Percentiles rank a stretch among this genome's conserved stretches.
These are phyloP conservation scores for Aechmea fasciata DNA, from an alignment of 176 grass and related monocot species.

Conservation along the genomic window DNA sequence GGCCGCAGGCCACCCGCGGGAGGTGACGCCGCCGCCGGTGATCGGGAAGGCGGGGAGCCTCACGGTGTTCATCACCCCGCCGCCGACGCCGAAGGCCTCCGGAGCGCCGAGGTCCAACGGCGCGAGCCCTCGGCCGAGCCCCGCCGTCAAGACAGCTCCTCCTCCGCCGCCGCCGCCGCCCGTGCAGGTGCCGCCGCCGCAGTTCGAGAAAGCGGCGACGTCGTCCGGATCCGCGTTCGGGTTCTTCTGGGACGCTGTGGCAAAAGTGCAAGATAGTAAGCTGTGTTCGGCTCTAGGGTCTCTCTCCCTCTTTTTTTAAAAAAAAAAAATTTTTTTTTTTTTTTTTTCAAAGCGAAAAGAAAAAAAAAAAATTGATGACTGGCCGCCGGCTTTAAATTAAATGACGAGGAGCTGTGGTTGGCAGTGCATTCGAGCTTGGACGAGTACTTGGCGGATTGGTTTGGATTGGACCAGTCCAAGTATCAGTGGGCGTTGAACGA, in stretches of 20 bases:
- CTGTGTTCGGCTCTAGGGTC: constrained; percentile 5
- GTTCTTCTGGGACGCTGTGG: constrained; percentile 88
- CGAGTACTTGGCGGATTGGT: constrained; percentile 79
- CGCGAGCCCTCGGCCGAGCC: constrained; percentile 19
- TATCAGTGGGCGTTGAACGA: constrained; percentile 96
- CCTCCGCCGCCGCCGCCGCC: constrained; percentile 21
- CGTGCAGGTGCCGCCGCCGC: constrained; percentile 67
- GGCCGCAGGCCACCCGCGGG: constrained; percentile 6
- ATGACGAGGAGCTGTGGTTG: constrained; percentile 2
- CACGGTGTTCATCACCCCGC: constrained; percentile 87
- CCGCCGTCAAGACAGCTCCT: constrained; percentile 23
- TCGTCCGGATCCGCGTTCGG: constrained; percentile 54
- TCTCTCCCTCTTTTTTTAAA: no score
- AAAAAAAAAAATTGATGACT: no score
- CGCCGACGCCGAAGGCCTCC: constrained; percentile 33
- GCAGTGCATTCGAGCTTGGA: constrained; percentile 66
- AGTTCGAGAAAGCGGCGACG: constrained; percentile 48
- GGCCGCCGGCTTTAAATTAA: not conserved
- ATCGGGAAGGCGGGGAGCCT: constrained; percentile 79
- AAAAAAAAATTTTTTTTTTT: not conserved
- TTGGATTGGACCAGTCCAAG: constrained; percentile 87
- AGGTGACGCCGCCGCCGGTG: constrained; percentile 42
- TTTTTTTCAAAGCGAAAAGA: not conserved
- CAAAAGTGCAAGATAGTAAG: constrained; percentile 74
- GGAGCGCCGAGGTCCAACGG: constrained; percentile 17